Percentiles rank a stretch among this genome's conserved stretches.
These are phyloP conservation scores for Hypsizygus marmoreus DNA, from an alignment of 768 basidiomycete genomes.

Conservation along the genomic window DNA sequence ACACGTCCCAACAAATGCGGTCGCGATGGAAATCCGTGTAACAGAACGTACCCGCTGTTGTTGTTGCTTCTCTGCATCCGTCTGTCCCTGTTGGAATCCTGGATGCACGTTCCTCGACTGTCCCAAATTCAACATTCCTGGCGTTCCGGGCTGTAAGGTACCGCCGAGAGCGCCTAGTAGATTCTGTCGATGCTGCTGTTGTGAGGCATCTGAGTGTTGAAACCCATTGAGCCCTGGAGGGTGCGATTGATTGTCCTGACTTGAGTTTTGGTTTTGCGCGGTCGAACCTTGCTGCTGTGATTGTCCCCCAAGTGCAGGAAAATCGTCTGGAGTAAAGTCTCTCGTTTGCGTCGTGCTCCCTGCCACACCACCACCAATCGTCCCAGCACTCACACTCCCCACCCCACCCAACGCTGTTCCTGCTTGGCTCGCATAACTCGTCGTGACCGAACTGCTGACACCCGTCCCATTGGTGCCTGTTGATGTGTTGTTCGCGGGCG, in stretches of 20 bases:
- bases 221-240: slow-evolving; percentile 83
- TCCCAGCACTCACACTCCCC: slow-evolving; percentile 36
- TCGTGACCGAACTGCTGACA: slow-evolving; percentile 38
- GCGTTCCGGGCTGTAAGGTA: slow-evolving; percentile 47
- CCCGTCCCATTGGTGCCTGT: slow-evolving; percentile 38
- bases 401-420: slow-evolving; percentile 57
- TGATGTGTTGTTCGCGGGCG: slow-evolving; percentile 45
- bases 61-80: slow-evolving; percentile 69
- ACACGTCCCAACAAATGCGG: slow-evolving; percentile 1
- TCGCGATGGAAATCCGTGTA: slow-evolving; percentile 11
- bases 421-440: slow-evolving; percentile 84
- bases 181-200: slow-evolving; percentile 59
- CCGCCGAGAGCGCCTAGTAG: slow-evolving; percentile 54
- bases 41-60: slow-evolving; percentile 57
- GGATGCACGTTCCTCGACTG: slow-evolving; percentile 50
- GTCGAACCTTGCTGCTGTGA: slow-evolving; percentile 42
- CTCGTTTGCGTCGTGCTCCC: slow-evolving; percentile 46
- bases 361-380: slow-evolving; percentile 33
- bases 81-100: slow-evolving; percentile 58
- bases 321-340: slow-evolving; percentile 87
- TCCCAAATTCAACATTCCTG: slow-evolving; percentile 67
- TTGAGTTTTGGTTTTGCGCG: slow-evolving; percentile 33
- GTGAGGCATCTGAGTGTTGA: slow-evolving; percentile 41
- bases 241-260: slow-evolving; percentile 49
- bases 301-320: slow-evolving; percentile 81